Conservation (phyloP, 73 alveolate species). For the Paraurostyla sp. region DNA sequence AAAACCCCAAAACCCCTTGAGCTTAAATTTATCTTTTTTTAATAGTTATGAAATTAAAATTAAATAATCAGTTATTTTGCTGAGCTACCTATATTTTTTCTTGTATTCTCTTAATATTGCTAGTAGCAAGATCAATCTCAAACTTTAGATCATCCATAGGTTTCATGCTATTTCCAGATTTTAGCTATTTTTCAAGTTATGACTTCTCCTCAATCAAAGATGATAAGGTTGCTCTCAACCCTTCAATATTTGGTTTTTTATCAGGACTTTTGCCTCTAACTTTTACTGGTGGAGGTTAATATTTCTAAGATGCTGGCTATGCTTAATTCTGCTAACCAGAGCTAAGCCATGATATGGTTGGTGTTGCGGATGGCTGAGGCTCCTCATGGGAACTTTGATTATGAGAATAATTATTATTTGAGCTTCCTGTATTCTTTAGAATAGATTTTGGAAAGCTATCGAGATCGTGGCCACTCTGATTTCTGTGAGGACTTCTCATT, state of each 20-base stretch:
- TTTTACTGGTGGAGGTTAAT: not conserved
- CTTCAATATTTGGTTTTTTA: conserved; percentile 43
- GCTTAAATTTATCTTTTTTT: too few relatives aligned
- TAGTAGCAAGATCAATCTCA: conserved; percentile 48
- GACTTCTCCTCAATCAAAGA: conserved; percentile 40
- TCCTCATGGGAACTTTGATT: not conserved
- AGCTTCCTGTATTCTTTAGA: not conserved
- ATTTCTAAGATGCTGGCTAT: not conserved
- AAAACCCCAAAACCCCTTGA: too few relatives aligned
- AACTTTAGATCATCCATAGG: conserved; percentile 6
- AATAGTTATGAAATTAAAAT: too few relatives aligned
- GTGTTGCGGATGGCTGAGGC: not conserved
- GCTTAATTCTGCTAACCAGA: not conserved
- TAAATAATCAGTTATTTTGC: too few relatives aligned
- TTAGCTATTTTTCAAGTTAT: conserved; percentile 1
- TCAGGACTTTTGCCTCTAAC: conserved; percentile 35
- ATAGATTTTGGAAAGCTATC: not conserved
- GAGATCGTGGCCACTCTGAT: not conserved
- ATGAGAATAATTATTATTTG: not conserved
- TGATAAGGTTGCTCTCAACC: conserved; percentile 3
- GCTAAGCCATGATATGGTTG: conserved; percentile 27
- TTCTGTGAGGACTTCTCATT: not conserved
- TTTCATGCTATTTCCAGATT: not conserved
- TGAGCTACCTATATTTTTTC: conserved; percentile 26
- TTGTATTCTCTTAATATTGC: conserved; percentile 25